phyloP scores from a whole-genome alignment of 164 flowering plant species.

The Aristolochia californica region DNA sequence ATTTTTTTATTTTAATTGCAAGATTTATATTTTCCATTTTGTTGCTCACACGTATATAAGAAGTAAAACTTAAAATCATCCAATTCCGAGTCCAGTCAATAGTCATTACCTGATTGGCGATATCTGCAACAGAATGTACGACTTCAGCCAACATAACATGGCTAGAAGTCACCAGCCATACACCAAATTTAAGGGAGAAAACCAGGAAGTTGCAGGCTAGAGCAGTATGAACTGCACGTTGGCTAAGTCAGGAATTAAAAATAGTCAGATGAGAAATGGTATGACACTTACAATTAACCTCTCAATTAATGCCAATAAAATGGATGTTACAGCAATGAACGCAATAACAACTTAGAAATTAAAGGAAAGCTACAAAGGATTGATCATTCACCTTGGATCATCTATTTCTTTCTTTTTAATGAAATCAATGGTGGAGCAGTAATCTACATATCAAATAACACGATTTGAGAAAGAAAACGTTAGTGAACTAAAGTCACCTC shows the following conservation, averaged over 20 bases:
- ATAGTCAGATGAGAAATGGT: background rate
- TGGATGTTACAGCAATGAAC: too few species aligned
- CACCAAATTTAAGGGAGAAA: constrained; percentile 91
- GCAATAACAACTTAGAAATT: too few species aligned
- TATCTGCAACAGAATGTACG: constrained; percentile 91
- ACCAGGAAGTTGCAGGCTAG: constrained; percentile 95
- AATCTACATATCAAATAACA: constrained; percentile 8
- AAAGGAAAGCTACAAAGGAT: too few species aligned
- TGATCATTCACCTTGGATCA: constrained; percentile 17
- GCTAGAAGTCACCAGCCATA: constrained; percentile 78
- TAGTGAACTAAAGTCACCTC: background rate
- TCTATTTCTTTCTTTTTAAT: constrained; percentile 18
- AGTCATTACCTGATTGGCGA: constrained; percentile 77
- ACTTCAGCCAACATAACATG: constrained; percentile 98
- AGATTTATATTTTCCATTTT: background rate
- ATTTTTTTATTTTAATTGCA: background rate
- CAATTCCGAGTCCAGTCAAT: too few species aligned
- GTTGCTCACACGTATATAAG: background rate
- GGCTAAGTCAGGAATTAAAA: constrained; percentile 34
- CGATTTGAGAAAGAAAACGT: background rate
- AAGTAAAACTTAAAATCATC: too few species aligned
- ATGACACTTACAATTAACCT: background rate
- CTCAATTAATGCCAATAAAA: background rate
- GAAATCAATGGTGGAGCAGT: constrained; percentile 9
- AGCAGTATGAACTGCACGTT: constrained; percentile 91